Percentiles rank a stretch among this genome's conserved stretches.
phyloP scores from a whole-genome alignment of 306 rosid genomes.

The Sphenostylis stenocarpa region DNA sequence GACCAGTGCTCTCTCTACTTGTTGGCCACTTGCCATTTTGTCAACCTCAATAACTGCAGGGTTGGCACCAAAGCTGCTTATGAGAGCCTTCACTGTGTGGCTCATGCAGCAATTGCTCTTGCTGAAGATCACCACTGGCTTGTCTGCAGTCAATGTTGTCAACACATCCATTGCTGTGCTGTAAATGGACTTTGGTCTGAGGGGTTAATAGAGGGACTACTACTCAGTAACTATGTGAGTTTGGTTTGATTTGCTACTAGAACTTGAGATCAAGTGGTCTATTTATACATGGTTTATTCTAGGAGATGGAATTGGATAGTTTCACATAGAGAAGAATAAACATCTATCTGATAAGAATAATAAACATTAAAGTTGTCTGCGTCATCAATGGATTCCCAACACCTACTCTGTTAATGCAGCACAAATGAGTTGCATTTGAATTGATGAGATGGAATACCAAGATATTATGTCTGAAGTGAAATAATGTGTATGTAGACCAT shows the following conservation, averaged over 20 bases:
- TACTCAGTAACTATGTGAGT: not conserved
- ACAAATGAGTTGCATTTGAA: not conserved
- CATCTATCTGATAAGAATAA: slow-evolving; percentile 27
- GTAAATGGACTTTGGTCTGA: not conserved
- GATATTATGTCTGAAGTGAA: not conserved
- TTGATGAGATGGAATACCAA: not conserved
- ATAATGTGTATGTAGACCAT: not conserved
- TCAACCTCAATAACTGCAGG: slow-evolving; percentile 55
- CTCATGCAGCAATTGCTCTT: slow-evolving; percentile 56
- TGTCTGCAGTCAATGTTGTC: slow-evolving; percentile 54
- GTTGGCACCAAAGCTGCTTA: slow-evolving; percentile 55
- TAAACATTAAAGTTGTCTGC: slow-evolving; percentile 31
- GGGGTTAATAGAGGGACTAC: not conserved
- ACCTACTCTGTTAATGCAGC: not conserved
- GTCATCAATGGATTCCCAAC: slow-evolving; percentile 34
- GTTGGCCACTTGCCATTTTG: slow-evolving; percentile 51
- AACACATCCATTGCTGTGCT: slow-evolving; percentile 55
- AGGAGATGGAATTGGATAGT: slow-evolving; percentile 23
- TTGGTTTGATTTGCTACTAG: slow-evolving; percentile 37
- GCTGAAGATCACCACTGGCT: slow-evolving; percentile 78
- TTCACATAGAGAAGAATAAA: slow-evolving; percentile 37
- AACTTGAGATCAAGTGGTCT: slow-evolving; percentile 30
- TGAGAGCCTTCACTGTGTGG: slow-evolving; percentile 52
- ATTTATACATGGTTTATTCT: slow-evolving; percentile 50
- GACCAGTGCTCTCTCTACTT: slow-evolving; percentile 49